Conservation (phyloP, 129 eudicot genomes). For the Flaveria linearis region DNA sequence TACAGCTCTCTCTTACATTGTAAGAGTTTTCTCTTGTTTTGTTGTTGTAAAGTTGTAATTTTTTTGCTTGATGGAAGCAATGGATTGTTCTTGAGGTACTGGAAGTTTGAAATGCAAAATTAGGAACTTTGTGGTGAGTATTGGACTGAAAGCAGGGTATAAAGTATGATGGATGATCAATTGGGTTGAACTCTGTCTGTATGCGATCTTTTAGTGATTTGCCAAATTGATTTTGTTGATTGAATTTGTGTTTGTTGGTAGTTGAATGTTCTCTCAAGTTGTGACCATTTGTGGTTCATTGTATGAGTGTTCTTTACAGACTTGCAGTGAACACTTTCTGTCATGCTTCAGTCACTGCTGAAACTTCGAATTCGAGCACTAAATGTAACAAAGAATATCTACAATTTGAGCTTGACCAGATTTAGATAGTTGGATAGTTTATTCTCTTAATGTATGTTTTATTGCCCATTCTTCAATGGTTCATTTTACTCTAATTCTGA, state of each 20-base stretch:
- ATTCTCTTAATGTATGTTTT: background rate
- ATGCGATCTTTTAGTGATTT: background rate
- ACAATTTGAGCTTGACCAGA: background rate
- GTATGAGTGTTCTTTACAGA: background rate
- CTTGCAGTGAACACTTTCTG: background rate
- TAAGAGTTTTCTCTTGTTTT: slow-evolving; percentile 52
- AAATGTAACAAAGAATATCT: background rate
- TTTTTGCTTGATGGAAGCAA: background rate
- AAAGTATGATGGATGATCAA: slow-evolving; percentile 8
- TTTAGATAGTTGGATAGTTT: background rate
- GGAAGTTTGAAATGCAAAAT: slow-evolving; percentile 5
- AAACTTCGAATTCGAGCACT: background rate
- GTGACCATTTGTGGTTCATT: background rate
- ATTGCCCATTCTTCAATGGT: background rate
- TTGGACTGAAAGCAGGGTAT: slow-evolving; percentile 4
- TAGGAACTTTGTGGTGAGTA: background rate
- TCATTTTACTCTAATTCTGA: slow-evolving; percentile 1
- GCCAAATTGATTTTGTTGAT: background rate
- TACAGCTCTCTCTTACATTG: slow-evolving; percentile 84
- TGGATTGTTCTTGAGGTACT: background rate
- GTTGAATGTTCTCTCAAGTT: background rate
- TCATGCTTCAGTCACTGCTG: background rate
- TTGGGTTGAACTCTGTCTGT: background rate
- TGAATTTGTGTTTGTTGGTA: background rate
- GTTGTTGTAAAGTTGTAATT: background rate